Conservation (phyloP, 2,329 filamentous ascomycete species). For the Pseudogymnoascus sp. region DNA sequence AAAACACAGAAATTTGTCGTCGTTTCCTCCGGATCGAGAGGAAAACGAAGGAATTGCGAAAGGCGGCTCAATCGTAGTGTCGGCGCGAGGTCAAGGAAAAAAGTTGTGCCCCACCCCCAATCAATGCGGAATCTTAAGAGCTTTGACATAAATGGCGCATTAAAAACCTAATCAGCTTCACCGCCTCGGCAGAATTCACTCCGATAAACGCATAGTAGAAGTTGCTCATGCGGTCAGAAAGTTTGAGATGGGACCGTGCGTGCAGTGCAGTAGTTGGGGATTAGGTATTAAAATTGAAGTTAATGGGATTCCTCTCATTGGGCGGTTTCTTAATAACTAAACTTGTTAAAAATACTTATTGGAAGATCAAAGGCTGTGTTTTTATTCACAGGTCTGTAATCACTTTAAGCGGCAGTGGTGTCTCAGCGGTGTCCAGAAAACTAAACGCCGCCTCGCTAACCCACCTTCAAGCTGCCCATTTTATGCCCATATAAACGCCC, state of each 20-base stretch:
- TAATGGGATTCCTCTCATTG: neutral
- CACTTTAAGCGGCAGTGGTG: neutral
- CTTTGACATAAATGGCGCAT: conserved; percentile 9
- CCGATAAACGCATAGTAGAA: neutral
- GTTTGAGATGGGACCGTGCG: neutral
- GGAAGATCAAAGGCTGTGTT: neutral
- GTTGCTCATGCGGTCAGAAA: conserved; percentile 4
- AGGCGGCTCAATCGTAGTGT: conserved; percentile 7
- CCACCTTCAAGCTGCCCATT: neutral
- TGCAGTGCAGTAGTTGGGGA: neutral
- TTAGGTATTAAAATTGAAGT: neutral
- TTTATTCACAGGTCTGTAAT: neutral
- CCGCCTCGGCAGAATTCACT: conserved; percentile 5
- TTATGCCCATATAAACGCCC: neutral
- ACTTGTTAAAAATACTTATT: neutral
- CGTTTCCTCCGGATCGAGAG: conserved; percentile 1
- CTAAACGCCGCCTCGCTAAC: conserved; percentile 4
- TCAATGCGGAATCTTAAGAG: conserved; percentile 6
- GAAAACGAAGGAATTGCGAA: conserved; percentile 9
- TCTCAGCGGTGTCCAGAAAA: neutral
- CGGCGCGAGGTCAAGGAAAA: conserved; percentile 9
- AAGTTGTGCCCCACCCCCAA: conserved; percentile 8
- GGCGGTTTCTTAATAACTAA: neutral
- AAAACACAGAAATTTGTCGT: neutral
- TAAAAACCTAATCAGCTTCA: conserved; percentile 7